A percentile compares a stretch with the other conserved stretches of the same genome.
Evolutionary conservation across 306 rosid genomes (phyloP).

Genomic region (Vachellia pachyceras): DNA sequence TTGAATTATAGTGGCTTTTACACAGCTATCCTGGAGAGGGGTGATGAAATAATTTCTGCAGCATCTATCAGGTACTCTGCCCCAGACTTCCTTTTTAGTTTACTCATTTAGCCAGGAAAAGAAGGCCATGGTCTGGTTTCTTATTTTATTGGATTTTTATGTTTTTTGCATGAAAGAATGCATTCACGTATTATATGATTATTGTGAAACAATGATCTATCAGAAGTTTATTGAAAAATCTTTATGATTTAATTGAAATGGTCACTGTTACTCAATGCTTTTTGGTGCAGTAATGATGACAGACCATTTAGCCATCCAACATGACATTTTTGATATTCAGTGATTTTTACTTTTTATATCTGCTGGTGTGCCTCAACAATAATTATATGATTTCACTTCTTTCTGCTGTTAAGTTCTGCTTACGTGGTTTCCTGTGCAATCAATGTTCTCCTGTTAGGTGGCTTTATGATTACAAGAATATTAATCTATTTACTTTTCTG

Average conservation of each 20-base stretch:
- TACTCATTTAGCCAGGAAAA: conserved; percentile 13
- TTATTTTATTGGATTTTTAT: neutral
- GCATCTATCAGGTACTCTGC: conserved; percentile 83
- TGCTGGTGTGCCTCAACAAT: neutral
- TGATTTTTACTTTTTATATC: neutral
- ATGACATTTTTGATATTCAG: neutral
- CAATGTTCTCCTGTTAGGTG: conserved; percentile 8
- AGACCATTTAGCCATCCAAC: neutral
- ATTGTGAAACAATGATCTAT: neutral
- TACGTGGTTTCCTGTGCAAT: neutral
- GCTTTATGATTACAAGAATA: neutral
- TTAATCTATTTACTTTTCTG: neutral
- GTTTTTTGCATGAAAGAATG: neutral
- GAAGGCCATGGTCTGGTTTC: neutral
- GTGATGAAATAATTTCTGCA: conserved; percentile 90
- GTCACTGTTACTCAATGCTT: neutral
- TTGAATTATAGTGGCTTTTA: conserved; percentile 88
- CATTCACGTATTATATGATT: neutral
- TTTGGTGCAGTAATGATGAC: neutral
- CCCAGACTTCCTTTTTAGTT: neutral
- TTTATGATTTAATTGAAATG: neutral
- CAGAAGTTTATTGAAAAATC: neutral
- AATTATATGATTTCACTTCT: neutral
- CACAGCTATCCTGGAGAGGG: conserved; percentile 90
- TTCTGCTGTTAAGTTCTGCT: neutral